These are phyloP conservation scores for Phoma sp. DNA, from an alignment of 2,329 filamentous ascomycete species.

Conservation along the genomic window DNA sequence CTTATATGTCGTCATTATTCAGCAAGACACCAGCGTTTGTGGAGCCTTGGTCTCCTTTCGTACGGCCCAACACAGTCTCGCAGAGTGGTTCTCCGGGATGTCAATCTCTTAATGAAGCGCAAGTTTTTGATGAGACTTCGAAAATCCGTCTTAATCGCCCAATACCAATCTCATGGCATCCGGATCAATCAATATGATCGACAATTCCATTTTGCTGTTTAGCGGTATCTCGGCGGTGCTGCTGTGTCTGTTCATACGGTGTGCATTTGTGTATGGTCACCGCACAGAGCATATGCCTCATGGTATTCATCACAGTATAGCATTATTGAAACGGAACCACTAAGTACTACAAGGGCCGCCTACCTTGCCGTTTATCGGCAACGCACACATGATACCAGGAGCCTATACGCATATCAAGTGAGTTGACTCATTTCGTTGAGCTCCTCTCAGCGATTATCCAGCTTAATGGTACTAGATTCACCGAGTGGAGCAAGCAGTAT, in stretches of 20 bases:
- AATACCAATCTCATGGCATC: not conserved
- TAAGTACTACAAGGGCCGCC: conserved; percentile 1
- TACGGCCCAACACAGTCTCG: not conserved
- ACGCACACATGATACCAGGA: conserved; percentile 15
- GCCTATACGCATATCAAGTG: conserved; percentile 11
- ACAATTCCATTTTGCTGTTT: not conserved
- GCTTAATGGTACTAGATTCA: conserved; percentile 1
- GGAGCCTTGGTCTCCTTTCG: not conserved
- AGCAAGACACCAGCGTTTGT: not conserved
- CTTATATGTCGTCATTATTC: not conserved
- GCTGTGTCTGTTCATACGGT: not conserved
- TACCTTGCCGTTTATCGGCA: conserved; percentile 10
- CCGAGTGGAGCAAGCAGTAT: conserved; percentile 16
- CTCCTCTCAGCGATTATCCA: not conserved
- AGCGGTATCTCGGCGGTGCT: not conserved
- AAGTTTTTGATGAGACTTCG: not conserved
- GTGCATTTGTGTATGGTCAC: conserved; percentile 2
- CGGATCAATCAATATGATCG: not conserved
- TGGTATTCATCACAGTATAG: not conserved
- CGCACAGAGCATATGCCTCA: not conserved
- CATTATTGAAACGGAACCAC: not conserved
- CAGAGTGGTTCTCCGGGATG: not conserved
- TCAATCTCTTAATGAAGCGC: not conserved
- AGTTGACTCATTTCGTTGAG: not conserved
- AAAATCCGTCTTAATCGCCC: not conserved